Conservation (phyloP, 306 rosid species). For the Hippophae gyantsensis region DNA sequence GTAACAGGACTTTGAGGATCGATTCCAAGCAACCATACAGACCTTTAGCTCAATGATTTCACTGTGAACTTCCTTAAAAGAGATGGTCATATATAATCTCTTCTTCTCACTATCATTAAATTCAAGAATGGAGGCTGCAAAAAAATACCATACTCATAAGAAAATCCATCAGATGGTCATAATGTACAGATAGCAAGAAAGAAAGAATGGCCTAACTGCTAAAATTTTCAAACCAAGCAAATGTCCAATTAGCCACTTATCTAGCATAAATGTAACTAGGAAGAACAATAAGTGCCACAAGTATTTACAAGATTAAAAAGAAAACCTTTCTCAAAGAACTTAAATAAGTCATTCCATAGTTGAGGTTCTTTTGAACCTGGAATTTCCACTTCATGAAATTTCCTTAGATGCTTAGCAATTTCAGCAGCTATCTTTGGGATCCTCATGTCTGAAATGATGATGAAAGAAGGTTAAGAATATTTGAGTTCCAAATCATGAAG, state of each 20-base stretch:
- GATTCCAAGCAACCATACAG: no score
- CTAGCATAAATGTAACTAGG: background rate
- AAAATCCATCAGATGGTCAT: background rate
- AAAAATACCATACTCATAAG: slow-evolving; percentile 15
- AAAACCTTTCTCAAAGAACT: slow-evolving; percentile 73
- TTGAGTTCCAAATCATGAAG: slow-evolving; percentile 21
- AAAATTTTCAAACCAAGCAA: background rate
- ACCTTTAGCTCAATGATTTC: slow-evolving; percentile 72
- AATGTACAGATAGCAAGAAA: background rate
- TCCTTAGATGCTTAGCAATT: slow-evolving; percentile 59
- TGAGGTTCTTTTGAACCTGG: slow-evolving; percentile 91
- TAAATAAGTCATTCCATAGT: slow-evolving; percentile 70
- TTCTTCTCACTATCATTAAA: slow-evolving; percentile 64
- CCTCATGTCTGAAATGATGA: slow-evolving; percentile 58
- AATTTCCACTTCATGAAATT: slow-evolving; percentile 71
- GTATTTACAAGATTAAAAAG: slow-evolving; percentile 9
- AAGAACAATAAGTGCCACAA: slow-evolving; percentile 8
- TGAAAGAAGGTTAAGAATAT: slow-evolving; percentile 21
- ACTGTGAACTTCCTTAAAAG: slow-evolving; percentile 48
- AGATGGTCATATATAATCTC: slow-evolving; percentile 42
- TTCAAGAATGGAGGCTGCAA: slow-evolving; percentile 64
- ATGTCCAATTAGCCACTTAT: background rate
- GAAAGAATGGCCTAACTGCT: background rate
- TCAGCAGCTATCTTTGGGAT: slow-evolving; percentile 62
- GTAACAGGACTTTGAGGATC: no score